Evolutionary conservation across 129 eudicot species (phyloP), one percentile per base, ranked within the genome.

Genomic region (Flaveria linearis): DNA sequence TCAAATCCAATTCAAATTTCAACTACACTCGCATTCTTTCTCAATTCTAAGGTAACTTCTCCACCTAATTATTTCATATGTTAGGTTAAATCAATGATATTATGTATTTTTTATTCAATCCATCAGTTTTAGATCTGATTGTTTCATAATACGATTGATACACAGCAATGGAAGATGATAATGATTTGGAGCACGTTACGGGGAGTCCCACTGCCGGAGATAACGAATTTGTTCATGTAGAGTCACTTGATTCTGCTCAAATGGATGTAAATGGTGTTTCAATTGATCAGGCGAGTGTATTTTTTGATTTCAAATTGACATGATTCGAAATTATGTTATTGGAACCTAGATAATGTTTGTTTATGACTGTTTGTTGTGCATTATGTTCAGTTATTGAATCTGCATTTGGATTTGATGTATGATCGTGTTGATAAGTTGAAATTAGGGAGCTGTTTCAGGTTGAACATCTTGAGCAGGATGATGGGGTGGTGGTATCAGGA

Each of bases 401-500:
- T 66, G 66, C 5, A n/a, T 13, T 65, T 49, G 36, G n/a, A 15
- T 39, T 23, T 72, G 16, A 7, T 80, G 62, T 80, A 36, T 36
- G 7, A 36, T 28, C 46, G 53, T 80, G 75, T 67, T 74, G 76
- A 68, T 66, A 30, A 67, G 75, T 45, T 67, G 67, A 45, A 45
- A 18, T 74, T 52, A 41, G 79, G 13, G 53, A 63, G 71, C 13
- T 56, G 20, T 80, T 60, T 70, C 83, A 82, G 82, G 89, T 41
- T 63, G 90, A 88, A 43, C 28, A 5, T 69, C 75, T 80, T n/a
- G 85, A 83, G 61, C 84, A 80, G 69, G 87, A 80, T 12, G 82
- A 85, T 73, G 89, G 91, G 78, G 91, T 79, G 20, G 87, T 87
- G 84, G 84, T 81, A 71, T 80, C 83, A 73, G 81, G 87, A 73